phyloP scores from a whole-genome alignment of 164 flowering plant genomes.

The grape (Vitis vinifera) region DNA sequence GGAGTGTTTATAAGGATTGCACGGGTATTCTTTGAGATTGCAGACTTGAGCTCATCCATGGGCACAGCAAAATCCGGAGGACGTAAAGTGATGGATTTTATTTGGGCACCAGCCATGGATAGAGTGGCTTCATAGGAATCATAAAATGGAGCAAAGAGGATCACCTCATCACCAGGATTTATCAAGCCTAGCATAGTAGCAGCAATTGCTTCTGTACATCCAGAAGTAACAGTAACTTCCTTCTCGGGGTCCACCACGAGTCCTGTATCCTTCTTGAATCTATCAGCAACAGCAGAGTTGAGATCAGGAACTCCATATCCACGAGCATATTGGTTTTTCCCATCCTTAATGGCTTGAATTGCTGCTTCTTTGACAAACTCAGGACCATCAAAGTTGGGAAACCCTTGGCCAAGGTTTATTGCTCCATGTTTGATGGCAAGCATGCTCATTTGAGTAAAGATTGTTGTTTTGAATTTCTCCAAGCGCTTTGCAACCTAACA shows the following conservation, averaged over 20 bases:
- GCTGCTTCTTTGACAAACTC: conserved; percentile 98
- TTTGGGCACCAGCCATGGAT: conserved; percentile 93
- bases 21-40: conserved; percentile 70
- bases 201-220: conserved; percentile 98
- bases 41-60: conserved; percentile 67
- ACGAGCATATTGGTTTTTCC: conserved; percentile 94
- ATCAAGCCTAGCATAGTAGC: conserved; percentile 93
- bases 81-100: conserved; percentile 66
- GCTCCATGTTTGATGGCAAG: conserved; percentile 94
- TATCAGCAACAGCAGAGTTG: conserved; percentile 71
- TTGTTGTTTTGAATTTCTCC: conserved; percentile 97
- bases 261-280: conserved; percentile 86
- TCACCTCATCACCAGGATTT: conserved; percentile 95
- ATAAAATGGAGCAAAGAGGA: conserved; percentile 93
- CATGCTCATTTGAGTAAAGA: conserved; percentile 93
- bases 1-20: conserved; percentile 90
- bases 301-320: conserved; percentile 91
- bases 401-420: conserved; percentile 96
- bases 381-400: conserved; percentile 98
- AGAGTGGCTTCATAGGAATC: conserved; percentile 95
- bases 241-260: conserved; percentile 87
- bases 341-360: conserved; percentile 83
- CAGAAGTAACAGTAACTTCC: conserved; percentile 94
- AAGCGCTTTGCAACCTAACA: conserved; percentile 87
- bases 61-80: conserved; percentile 91